Percentiles rank a stretch among this genome's conserved stretches.
phyloP scores from a whole-genome alignment of 176 grass and related monocot genomes.

The Sorghum bicolor region DNA sequence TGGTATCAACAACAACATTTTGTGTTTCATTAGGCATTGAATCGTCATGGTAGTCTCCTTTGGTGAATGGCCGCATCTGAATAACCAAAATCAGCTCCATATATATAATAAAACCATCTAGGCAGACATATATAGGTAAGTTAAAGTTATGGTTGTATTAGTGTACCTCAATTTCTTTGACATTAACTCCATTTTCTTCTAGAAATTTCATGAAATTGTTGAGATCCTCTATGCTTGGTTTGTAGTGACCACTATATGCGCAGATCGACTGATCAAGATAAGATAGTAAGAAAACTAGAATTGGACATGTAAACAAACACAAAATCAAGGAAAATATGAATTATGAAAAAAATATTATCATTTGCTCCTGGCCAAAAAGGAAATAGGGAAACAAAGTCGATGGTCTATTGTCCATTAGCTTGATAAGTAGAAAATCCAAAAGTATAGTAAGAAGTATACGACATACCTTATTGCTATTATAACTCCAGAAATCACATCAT shows the following conservation, averaged over 20 bases:
- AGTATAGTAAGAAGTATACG: background rate
- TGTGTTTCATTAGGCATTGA: conserved; percentile 15
- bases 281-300: background rate
- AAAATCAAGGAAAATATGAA: background rate
- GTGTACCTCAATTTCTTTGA: conserved; percentile 59
- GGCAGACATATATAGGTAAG: background rate
- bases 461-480: background rate
- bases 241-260: conserved; percentile 95
- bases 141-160: background rate
- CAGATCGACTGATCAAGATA: conserved; percentile 55
- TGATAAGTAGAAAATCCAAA: background rate
- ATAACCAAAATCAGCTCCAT: background rate
- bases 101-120: background rate
- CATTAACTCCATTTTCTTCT: conserved; percentile 63
- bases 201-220: conserved; percentile 62
- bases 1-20: background rate
- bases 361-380: background rate
- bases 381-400: background rate
- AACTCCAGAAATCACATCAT: background rate
- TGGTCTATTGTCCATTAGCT: background rate
- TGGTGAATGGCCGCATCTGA: conserved; percentile 50
- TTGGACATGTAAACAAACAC: background rate
- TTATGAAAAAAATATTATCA: background rate
- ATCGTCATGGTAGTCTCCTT: conserved; percentile 64
- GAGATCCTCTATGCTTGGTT: conserved; percentile 65